Base-by-base conservation (phyloP, 2,329 filamentous ascomycete genomes). In the Stachybotrys chartarum region DNA sequence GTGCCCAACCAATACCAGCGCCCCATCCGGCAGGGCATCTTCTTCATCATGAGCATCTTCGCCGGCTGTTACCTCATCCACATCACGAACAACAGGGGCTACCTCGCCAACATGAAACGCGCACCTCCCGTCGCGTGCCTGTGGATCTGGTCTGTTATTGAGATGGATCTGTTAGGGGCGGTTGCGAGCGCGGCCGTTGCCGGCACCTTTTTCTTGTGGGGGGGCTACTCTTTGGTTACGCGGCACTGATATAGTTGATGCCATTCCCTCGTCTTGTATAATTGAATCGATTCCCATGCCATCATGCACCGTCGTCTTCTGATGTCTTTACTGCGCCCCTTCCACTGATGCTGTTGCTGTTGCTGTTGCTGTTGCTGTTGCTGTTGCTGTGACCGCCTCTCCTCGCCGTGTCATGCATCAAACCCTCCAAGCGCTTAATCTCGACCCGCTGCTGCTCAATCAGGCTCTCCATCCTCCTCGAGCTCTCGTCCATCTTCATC, bases 131-230 rank as follows among this genome's bases (percentile, higher is more conserved):
- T 97, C 14, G 94, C 91, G 0, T 93, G 90, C 46, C 70, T 97
- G 17, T 97, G 93, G 92, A 81, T 97, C 5, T 97, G 93, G 91
- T 85, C 88, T 35, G 86, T 97, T 24, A 80, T 97, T 50, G 94
- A 99, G 74, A 80, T 97, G 72, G 81, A 90, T 55, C 75, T 96
- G 46, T 65, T 77, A 0, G 85, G 82, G 64, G 89, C 88, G 0
- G 73, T 86, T 1, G 61, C 71, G 12, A 86, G 83, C 60, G 66
- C 86, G 42, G 67, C 69, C 3, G 60, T 72, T 1, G 73, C 76
- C 1, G 75, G 64, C 1, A 66, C 60, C 5, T 86, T 78, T 60
- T 65, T 81, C 30, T 77, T 74, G 68, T 65, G 69, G 30, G 72
- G 75, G 17, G 82, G 79, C 1, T 84, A 84, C 61, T 70, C 65